Base-by-base conservation (phyloP, 768 basidiomycete genomes). In the Pisolithus sp. region DNA sequence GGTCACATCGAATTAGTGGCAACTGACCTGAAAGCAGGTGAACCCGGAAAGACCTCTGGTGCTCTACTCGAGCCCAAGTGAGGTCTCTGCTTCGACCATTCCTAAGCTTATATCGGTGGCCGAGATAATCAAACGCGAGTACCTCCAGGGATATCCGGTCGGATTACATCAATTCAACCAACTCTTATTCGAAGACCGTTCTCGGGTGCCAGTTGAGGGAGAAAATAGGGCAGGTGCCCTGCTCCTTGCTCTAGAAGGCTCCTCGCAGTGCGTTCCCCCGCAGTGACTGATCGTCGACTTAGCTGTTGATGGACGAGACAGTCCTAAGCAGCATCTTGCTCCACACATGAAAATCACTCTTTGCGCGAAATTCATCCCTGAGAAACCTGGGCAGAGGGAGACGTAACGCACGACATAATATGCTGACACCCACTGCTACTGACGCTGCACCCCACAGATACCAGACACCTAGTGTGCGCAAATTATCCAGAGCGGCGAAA, bases 121-220 rank as follows among this genome's bases (percentile, higher is more conserved):
- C 1, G 91, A 94, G 66, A 88, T 93, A 51, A 79, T 91, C 59
- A 93, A 93, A 61, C 79, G 91, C 24, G 86, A 91, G 62, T 91
- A 82, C 61, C 54, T 88, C 49, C 81, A 81, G 50, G 64, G 66
- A n/a, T 70, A 72, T 41, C 62, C 71, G 24, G 64, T 66, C 4
- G 88, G 88, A 3, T 66, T 91, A 31, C 78, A 88, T 61, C 89
- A 91, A 62, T 90, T 89, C 68, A 91, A 89, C 56, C 76, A 86
- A 50, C 67, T 89, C 10, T 79, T 81, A 0, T 77, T 61, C 40
- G 65, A 89, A 24, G 57, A 48, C 17, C 57, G 21, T 48, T 58
- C 48, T 18, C 28, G 31, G 21, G 58, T 62, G 12, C 55, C 63
- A 4, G 64, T 62, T 31, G 71, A 69, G 13, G 69, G 73, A 41